Base-by-base conservation (phyloP, 2,329 filamentous ascomycete genomes). In the Endoconidiophora laricicola region DNA sequence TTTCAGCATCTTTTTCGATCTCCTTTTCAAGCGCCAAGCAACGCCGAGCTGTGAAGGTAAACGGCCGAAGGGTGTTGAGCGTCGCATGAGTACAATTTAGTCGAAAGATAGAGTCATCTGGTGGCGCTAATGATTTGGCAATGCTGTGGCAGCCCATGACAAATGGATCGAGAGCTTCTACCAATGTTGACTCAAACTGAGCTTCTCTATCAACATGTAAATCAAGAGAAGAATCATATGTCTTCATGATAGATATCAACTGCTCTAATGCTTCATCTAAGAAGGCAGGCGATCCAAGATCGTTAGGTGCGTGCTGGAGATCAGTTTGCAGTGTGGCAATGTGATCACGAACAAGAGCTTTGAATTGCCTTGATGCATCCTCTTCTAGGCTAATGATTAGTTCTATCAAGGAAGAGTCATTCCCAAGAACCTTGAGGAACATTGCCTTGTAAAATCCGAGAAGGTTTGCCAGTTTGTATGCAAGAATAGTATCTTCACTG, bases 401-500 rank as follows among this genome's bases (percentile, higher is more conserved):
- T 2, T 83, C 79, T 0, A 88, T 70, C 0, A 95, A 69, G 6
- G 74, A 69, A 0, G 86, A 85, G 9, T 79, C 71, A 2, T 71
- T 58, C 2, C 84, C 82, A 0, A 96, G 69, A 0, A 96, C 70
- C 57, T 83, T 90, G 14, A 78, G 68, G 61, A 96, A 95, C 1
- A 88, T 95, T 54, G 78, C 72, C 26, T 78, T 79, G 65, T 98
- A 98, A 65, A 98, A 98, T 39, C 78, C 79, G 40, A 96, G 72
- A 1, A 98, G 70, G 58, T 94, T 95, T 9, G 86, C 81, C 39
- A 96, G 78, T 61, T 87, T 91, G 68, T 94, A 98, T 33, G 86
- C 81, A 45, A 87, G 69, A 18, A 93, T 85, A 0, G 82, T 82
- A 53, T 96, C 88, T 57, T 95, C 88, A 61, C 94, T 90, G 54